These are phyloP conservation scores for Metschnikowia matae DNA, from an alignment of 805 yeast species.

Conservation along the genomic window DNA sequence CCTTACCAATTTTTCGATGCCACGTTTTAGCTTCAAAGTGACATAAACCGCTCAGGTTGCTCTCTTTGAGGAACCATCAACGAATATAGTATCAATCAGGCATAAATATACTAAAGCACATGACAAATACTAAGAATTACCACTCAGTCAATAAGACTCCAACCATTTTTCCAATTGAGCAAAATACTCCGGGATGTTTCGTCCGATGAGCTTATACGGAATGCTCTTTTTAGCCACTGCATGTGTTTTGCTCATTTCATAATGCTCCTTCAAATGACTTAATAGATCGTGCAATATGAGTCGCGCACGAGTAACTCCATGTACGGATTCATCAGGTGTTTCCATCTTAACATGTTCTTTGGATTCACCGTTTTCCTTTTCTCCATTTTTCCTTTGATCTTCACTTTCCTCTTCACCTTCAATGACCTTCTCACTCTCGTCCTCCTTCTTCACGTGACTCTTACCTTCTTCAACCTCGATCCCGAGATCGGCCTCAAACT, in stretches of 20 bases:
- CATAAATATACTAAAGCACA: too few relatives aligned
- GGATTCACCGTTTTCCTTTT: background rate
- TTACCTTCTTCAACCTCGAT: background rate
- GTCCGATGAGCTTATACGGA: slow-evolving; percentile 30
- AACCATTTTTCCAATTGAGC: slow-evolving; percentile 8
- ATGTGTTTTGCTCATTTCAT: slow-evolving; percentile 29
- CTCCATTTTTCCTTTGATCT: background rate
- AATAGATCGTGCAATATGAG: slow-evolving; percentile 17
- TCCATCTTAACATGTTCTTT: background rate
- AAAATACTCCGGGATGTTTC: slow-evolving; percentile 22
- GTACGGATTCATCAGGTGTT: background rate
- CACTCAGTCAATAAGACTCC: background rate
- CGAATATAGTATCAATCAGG: too few relatives aligned
- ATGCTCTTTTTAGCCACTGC: slow-evolving; percentile 31
- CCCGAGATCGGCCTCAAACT: slow-evolving; percentile 16
- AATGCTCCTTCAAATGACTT: slow-evolving; percentile 28
- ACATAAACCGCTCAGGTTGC: too few relatives aligned
- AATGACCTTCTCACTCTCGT: background rate
- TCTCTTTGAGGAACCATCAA: too few relatives aligned
- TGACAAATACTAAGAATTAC: background rate
- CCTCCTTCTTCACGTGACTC: background rate
- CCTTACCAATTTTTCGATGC: too few relatives aligned
- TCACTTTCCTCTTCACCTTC: background rate
- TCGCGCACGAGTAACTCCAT: background rate
- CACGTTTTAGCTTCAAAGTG: too few relatives aligned